Evolutionary conservation across 2,329 filamentous ascomycete genomes (phyloP).

Genomic region (Xylariaceae sp.): DNA sequence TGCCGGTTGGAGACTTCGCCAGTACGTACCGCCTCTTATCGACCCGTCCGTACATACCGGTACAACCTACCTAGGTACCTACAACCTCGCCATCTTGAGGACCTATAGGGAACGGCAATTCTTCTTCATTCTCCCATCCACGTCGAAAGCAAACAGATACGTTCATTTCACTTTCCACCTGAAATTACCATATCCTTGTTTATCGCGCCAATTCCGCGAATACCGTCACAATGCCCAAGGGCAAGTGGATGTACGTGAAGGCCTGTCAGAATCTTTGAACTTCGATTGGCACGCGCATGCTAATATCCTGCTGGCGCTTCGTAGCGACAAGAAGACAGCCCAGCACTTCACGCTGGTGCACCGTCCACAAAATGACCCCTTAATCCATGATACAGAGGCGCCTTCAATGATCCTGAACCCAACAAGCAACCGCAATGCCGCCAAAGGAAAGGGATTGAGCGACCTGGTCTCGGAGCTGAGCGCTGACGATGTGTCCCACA

Average conservation of each 20-base stretch:
- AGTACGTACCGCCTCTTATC: background rate
- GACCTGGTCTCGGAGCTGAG: constrained; percentile 77
- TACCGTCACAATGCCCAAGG: constrained; percentile 62
- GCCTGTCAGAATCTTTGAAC: background rate
- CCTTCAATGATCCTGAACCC: constrained; percentile 88
- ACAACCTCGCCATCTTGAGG: background rate
- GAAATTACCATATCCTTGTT: background rate
- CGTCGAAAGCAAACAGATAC: background rate
- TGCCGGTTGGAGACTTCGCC: background rate
- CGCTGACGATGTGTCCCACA: constrained; percentile 51
- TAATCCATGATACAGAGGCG: constrained; percentile 86
- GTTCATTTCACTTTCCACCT: background rate
- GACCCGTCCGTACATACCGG: background rate
- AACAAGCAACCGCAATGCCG: constrained; percentile 46
- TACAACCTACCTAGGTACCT: too few species aligned
- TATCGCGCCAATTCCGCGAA: background rate
- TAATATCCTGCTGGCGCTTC: constrained; percentile 8
- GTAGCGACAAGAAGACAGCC: constrained; percentile 78
- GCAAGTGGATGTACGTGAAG: constrained; percentile 66
- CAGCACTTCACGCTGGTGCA: constrained; percentile 93
- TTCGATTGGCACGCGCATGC: background rate
- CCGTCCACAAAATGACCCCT: constrained; percentile 93
- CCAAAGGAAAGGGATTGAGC: constrained; percentile 61
- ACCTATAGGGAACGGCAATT: background rate
- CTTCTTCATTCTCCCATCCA: background rate